These are phyloP conservation scores for Limonium bicolor DNA, from an alignment of 148 eudicot species.

Conservation along the genomic window DNA sequence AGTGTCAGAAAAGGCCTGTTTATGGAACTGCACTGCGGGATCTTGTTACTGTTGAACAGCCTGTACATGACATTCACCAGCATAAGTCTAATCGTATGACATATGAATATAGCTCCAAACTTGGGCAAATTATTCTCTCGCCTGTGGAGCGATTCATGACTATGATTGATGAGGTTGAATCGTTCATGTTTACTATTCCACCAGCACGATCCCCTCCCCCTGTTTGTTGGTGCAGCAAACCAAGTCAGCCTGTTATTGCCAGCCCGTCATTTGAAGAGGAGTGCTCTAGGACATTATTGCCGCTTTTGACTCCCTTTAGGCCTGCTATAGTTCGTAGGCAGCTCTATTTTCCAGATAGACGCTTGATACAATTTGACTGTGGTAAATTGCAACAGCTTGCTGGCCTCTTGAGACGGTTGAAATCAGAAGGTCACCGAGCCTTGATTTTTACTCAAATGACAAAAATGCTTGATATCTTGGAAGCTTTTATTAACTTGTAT, in stretches of 20 bases:
- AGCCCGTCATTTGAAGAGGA: constrained; percentile 37
- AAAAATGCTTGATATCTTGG: constrained; percentile 96
- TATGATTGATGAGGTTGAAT: constrained; percentile 77
- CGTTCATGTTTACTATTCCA: constrained; percentile 98
- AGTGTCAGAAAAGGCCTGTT: constrained; percentile 62
- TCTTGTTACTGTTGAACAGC: constrained; percentile 51
- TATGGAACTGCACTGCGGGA: constrained; percentile 52
- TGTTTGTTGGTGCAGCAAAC: constrained; percentile 82
- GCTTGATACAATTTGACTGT: constrained; percentile 96
- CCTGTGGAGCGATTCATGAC: constrained; percentile 73
- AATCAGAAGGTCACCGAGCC: constrained; percentile 91
- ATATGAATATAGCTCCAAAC: constrained; percentile 45
- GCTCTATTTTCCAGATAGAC: constrained; percentile 92
- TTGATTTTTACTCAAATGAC: constrained; percentile 98
- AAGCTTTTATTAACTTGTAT: constrained; percentile 87
- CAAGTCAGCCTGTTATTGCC: constrained; percentile 40
- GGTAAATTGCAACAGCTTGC: constrained; percentile 99
- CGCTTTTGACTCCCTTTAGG: constrained; percentile 72
- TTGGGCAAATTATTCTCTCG: constrained; percentile 73
- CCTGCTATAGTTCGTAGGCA: constrained; percentile 96
- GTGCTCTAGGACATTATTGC: constrained; percentile 50
- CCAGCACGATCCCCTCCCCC: constrained; percentile 92
- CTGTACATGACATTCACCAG: constrained; percentile 31
- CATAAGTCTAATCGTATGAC: constrained; percentile 30
- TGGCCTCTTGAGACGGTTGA: constrained; percentile 62